phyloP scores from a whole-genome alignment of 331 rosid genomes.

The Telfairia occidentalis region DNA sequence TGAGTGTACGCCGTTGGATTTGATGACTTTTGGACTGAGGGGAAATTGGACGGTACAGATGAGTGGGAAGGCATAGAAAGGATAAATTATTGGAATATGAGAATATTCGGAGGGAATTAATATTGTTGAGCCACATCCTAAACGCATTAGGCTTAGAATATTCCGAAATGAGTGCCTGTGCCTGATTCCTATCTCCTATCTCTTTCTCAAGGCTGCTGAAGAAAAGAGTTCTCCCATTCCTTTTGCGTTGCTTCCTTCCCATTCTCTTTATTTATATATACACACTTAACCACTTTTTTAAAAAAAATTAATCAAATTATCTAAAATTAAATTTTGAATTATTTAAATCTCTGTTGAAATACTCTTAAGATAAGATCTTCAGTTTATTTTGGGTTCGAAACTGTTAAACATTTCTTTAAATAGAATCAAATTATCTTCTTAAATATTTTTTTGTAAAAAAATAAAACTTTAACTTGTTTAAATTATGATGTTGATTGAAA shows the following conservation, averaged over 20 bases:
- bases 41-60: not conserved
- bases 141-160: not conserved
- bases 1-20: not conserved
- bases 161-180: conserved; percentile 1
- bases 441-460: no score
- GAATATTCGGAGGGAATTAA: not conserved
- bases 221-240: not conserved
- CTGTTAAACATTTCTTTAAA: no score
- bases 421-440: no score
- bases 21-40: not conserved
- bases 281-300: no score
- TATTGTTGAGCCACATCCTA: not conserved
- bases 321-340: no score
- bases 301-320: no score
- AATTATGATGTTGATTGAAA: no score
- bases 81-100: conserved; percentile 1
- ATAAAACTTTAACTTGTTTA: no score
- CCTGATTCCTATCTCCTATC: not conserved
- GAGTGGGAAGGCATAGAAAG: not conserved
- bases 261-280: no score
- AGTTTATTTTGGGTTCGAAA: no score
- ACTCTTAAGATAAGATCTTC: no score
- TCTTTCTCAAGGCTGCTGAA: not conserved
- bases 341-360: no score
- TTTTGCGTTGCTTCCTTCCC: not conserved